Base-by-base conservation (phyloP, 192 early-diverging fungal genomes). In the Geranomyces variabilis region DNA sequence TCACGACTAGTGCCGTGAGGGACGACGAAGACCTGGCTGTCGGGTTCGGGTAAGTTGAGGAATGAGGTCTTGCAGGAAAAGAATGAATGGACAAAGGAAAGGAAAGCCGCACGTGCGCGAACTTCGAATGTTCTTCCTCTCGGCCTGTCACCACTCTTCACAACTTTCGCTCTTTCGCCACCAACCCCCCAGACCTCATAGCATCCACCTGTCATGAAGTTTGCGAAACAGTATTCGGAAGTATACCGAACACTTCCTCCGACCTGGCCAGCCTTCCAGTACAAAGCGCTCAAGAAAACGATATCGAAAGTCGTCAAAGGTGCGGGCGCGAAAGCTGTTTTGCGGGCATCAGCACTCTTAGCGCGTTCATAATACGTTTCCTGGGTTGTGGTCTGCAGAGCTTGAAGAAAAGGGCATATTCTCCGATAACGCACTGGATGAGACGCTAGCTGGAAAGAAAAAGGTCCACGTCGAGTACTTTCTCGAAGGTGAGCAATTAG, bases 231-330 rank as follows among this genome's bases (percentile, higher is more conserved):
- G 31, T 74, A 74, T 44, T 53, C 64, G 9, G 72, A 63, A 22
- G 72, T 58, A 17, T 74, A 74, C 46, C 65, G 64, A 41, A 64
- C 56, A 10, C 64, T 74, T 10, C 72, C 72, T 34, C 55, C 63
- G 5, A 26, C 22, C 10, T 74, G 72, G 72, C 72, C 72, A 10
- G 72, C 63, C 24, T 65, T 74, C 46, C 48, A 74, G 57, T 74
- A 74, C 51, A 74, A 74, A 29, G 72, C 72, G 0, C 48, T 74
- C 48, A 74, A 74, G 56, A 74, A 74, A 53, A 55, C 63, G 15
- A 74, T 74, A 30, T 17, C 63, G 44, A 74, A 48, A 59, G 61
- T 74, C n/a, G 72, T 74, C 28, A 26, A 74, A 66, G 70, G 70
- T 71, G 44, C 22, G 10, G 48, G 10, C 0, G 19, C 6, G 6